These are phyloP conservation scores for Corchorus capsularis DNA, from an alignment of 345 rosid genomes.

Conservation along the genomic window DNA sequence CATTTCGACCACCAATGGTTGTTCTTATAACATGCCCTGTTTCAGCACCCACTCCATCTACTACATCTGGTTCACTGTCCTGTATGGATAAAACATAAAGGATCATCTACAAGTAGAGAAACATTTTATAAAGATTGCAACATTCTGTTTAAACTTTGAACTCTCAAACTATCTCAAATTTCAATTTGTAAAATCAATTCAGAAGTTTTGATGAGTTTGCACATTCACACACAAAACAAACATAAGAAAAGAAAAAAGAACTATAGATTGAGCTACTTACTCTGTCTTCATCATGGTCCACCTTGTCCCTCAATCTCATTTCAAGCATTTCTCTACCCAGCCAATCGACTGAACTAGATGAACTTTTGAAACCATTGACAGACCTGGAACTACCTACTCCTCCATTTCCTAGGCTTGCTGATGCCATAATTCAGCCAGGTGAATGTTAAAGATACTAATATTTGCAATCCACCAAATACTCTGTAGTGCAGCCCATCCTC, in stretches of 20 bases:
- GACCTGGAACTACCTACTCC: constrained; percentile 97
- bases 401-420: constrained; percentile 86
- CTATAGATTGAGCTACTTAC: constrained; percentile 42
- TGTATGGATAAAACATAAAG: constrained; percentile 37
- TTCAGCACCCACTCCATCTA: constrained; percentile 88
- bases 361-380: constrained; percentile 73
- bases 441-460: constrained; percentile 40
- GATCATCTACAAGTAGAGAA: neutral
- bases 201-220: neutral
- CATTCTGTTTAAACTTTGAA: neutral
- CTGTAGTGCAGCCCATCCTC: constrained; percentile 39
- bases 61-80: constrained; percentile 92
- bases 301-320: constrained; percentile 86
- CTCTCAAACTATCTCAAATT: neutral
- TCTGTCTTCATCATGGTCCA: constrained; percentile 79
- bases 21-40: constrained; percentile 91
- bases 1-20: constrained; percentile 85
- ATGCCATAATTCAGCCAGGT: constrained; percentile 63
- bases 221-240: neutral
- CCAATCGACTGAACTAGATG: constrained; percentile 97
- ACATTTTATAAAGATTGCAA: neutral
- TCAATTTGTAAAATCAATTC: constrained; percentile 9
- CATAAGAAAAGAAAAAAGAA: neutral
- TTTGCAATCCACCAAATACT: constrained; percentile 35
- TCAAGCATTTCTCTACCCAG: constrained; percentile 93